A percentile compares a stretch with the other conserved stretches of the same genome.
Evolutionary conservation across 192 early-diverging fungal species (phyloP).

Genomic region (Phlyctochytrium bullatum): DNA sequence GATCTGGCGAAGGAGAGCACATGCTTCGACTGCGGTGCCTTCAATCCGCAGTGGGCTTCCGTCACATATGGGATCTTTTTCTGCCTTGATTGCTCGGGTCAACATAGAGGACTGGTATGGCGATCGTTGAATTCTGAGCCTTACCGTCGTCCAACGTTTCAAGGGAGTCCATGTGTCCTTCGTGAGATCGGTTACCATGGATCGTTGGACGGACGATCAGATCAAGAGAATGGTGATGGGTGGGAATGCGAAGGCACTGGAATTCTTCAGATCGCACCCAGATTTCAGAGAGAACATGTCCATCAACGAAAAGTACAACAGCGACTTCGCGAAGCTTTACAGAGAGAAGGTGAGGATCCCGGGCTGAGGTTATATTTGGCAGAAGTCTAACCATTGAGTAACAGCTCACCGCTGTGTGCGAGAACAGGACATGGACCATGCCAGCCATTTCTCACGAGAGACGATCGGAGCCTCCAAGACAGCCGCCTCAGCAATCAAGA

Average conservation of each 20-base stretch:
- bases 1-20: slow-evolving; percentile 32
- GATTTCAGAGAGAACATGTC: slow-evolving; percentile 74
- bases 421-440: slow-evolving; percentile 54
- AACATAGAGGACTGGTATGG: slow-evolving; percentile 81
- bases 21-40: slow-evolving; percentile 89
- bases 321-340: slow-evolving; percentile 79
- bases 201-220: slow-evolving; percentile 95
- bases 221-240: slow-evolving; percentile 90
- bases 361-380: neutral
- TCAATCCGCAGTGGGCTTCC: slow-evolving; percentile 67
- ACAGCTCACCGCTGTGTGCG: slow-evolving; percentile 66
- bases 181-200: slow-evolving; percentile 99
- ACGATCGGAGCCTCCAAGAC: too few relatives aligned
- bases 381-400: neutral
- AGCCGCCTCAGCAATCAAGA: too few relatives aligned
- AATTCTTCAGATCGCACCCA: slow-evolving; percentile 78
- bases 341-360: slow-evolving; percentile 74
- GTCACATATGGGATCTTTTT: slow-evolving; percentile 94
- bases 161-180: slow-evolving; percentile 67
- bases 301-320: slow-evolving; percentile 83
- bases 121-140: slow-evolving; percentile 69
- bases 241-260: slow-evolving; percentile 81
- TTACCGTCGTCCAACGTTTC: slow-evolving; percentile 22
- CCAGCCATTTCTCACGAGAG: slow-evolving; percentile 21
- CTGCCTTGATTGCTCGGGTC: slow-evolving; percentile 90